These are phyloP conservation scores for Aspergillus luchuensis DNA, from an alignment of 2,329 filamentous ascomycete species.

Conservation along the genomic window DNA sequence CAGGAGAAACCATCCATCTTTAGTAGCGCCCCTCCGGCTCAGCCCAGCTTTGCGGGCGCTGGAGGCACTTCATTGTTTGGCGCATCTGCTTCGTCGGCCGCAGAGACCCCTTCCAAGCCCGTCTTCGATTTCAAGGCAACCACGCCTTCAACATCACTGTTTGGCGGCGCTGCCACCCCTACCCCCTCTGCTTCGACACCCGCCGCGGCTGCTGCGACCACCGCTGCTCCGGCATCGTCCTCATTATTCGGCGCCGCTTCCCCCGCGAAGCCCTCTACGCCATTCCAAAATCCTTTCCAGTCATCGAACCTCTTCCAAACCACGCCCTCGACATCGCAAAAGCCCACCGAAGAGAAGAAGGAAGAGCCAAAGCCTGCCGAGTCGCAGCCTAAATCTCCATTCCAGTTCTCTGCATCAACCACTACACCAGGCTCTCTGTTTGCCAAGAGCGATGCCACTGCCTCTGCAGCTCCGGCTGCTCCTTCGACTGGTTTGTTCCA, in stretches of 20 bases:
- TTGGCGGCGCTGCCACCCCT: constrained; percentile 27
- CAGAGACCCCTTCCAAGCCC: constrained; percentile 23
- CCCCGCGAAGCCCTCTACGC: constrained; percentile 18
- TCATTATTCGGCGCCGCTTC: constrained; percentile 23
- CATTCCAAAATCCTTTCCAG: constrained; percentile 27
- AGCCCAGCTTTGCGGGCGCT: constrained; percentile 22
- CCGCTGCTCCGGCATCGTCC: constrained; percentile 18
- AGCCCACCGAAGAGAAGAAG: constrained; percentile 17
- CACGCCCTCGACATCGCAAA: constrained; percentile 12
- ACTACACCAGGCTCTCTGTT: constrained; percentile 19
- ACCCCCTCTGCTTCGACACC: constrained; percentile 18
- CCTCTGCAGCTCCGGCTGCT: constrained; percentile 13
- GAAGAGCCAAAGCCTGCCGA: constrained; percentile 18
- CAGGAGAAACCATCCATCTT: constrained; percentile 27
- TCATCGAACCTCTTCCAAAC: constrained; percentile 24
- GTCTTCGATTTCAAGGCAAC: constrained; percentile 27
- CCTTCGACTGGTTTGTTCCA: constrained; percentile 21
- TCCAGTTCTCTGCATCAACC: constrained; percentile 18
- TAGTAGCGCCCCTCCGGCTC: constrained; percentile 18
- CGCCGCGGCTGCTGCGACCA: constrained; percentile 11
- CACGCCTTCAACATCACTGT: constrained; percentile 30
- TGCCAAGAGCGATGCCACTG: constrained; percentile 17
- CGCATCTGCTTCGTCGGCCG: constrained; percentile 20
- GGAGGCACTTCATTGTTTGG: constrained; percentile 23
- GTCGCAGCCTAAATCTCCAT: constrained; percentile 15